phyloP scores from a whole-genome alignment of 257 asterid species.

The Fraxinus cuspidata region DNA sequence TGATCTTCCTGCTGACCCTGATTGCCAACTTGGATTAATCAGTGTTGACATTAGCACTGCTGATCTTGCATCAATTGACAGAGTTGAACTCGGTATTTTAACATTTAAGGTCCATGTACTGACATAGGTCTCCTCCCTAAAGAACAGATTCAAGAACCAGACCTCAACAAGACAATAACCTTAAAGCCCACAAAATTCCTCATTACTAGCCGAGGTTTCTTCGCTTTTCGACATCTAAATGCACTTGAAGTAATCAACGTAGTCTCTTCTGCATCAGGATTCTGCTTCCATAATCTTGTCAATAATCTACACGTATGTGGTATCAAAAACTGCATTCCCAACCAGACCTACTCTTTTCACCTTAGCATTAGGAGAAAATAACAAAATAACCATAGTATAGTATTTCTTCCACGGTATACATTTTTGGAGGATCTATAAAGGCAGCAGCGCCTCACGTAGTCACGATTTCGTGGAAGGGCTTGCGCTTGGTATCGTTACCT shows the following conservation, averaged over 20 bases:
- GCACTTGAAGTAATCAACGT: too few relatives aligned
- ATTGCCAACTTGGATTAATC: too few relatives aligned
- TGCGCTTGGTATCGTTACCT: conserved; percentile 61
- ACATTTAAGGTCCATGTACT: conserved; percentile 1
- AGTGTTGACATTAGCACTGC: too few relatives aligned
- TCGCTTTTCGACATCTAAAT: conserved; percentile 56
- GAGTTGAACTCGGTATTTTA: too few relatives aligned
- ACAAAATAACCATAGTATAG: conserved; percentile 41
- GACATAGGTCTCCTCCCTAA: conserved; percentile 45
- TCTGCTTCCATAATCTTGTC: conserved; percentile 69
- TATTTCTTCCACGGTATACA: conserved; percentile 59
- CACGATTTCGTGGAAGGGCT: conserved; percentile 81
- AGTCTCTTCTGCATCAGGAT: conserved; percentile 52
- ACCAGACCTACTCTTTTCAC: not conserved
- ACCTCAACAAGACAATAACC: conserved; percentile 17
- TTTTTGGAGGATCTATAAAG: conserved; percentile 54
- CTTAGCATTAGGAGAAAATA: conserved; percentile 45
- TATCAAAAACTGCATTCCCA: conserved; percentile 65
- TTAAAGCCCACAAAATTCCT: conserved; percentile 20
- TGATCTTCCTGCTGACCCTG: too few relatives aligned
- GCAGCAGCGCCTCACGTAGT: conserved; percentile 78
- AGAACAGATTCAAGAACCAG: conserved; percentile 38
- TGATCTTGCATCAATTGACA: too few relatives aligned
- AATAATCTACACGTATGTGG: conserved; percentile 56
- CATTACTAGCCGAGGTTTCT: conserved; percentile 21